Conservation (phyloP, 2,329 filamentous ascomycete genomes). For the Phialophora tarda region DNA sequence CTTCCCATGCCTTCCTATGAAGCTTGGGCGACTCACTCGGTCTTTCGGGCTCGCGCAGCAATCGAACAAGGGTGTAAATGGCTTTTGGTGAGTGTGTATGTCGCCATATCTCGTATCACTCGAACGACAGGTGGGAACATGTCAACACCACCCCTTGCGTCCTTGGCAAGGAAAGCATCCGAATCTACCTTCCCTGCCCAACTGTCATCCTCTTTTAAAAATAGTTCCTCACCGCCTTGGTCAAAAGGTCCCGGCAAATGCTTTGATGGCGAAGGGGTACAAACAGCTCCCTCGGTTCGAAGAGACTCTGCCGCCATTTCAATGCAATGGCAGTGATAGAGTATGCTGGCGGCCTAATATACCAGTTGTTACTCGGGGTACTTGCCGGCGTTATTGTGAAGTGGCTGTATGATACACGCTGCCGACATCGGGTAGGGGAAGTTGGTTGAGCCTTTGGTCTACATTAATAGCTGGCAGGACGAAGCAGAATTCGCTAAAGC, state of each 20-base stretch:
- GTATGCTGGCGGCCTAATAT: background rate
- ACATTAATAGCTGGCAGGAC: constrained; percentile 1
- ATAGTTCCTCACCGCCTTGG: background rate
- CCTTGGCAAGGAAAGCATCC: background rate
- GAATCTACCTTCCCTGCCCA: background rate
- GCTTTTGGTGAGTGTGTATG: background rate
- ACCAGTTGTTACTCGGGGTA: constrained; percentile 6
- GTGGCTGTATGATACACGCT: constrained; percentile 8
- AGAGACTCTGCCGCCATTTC: background rate
- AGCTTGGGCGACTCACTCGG: background rate
- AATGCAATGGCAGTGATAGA: background rate
- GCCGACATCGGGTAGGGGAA: constrained; percentile 6
- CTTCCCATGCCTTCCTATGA: background rate
- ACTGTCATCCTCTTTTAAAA: background rate
- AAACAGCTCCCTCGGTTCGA: background rate
- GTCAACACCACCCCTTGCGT: constrained; percentile 3
- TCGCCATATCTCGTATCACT: background rate
- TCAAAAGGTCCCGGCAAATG: background rate
- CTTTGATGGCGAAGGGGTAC: background rate
- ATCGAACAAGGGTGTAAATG: background rate
- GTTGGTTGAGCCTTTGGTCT: background rate
- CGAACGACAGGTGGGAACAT: background rate
- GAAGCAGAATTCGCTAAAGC: constrained; percentile 5
- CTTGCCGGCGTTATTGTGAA: background rate
- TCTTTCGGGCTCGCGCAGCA: background rate